Conservation (phyloP, 306 rosid species). For the Quercus parvula region DNA sequence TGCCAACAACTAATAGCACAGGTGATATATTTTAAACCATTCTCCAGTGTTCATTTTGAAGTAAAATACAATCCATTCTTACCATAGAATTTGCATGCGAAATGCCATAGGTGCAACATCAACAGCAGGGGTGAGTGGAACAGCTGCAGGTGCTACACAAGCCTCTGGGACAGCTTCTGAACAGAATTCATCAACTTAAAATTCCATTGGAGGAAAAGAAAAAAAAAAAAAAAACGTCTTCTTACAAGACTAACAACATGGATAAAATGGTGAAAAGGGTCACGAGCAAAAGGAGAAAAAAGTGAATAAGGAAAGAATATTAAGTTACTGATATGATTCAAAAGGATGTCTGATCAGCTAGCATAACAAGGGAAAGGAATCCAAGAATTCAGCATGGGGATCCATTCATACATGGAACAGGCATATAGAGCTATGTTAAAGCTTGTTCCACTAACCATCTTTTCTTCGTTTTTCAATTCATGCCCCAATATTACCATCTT, state of each 20-base stretch:
- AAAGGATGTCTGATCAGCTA: constrained; percentile 15
- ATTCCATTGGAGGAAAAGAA: constrained; percentile 15
- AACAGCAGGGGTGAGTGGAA: constrained; percentile 11
- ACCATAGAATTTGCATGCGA: constrained; percentile 7
- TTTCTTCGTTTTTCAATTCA: constrained; percentile 14
- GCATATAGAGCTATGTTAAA: constrained; percentile 10
- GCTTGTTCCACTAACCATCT: constrained; percentile 38
- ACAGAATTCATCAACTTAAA: constrained; percentile 46
- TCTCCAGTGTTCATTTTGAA: not conserved
- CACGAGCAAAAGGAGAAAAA: constrained; percentile 2
- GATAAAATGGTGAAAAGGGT: constrained; percentile 22
- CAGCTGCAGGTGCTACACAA: constrained; percentile 32
- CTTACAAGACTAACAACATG: constrained; percentile 44
- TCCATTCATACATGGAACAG: constrained; percentile 24
- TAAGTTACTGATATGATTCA: constrained; percentile 11
- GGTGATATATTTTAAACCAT: constrained; percentile 30
- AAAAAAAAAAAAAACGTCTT: constrained; percentile 8
- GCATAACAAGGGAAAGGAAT: constrained; percentile 18
- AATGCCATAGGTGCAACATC: constrained; percentile 42
- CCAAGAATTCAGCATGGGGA: constrained; percentile 14
- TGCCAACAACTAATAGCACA: constrained; percentile 42
- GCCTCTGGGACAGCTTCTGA: constrained; percentile 50
- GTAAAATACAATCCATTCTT: not conserved
- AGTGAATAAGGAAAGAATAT: constrained; percentile 15
- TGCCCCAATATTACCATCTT: constrained; percentile 15